Evolutionary conservation across 2,329 filamentous ascomycete species (phyloP), one percentile per base, ranked within the genome.

Genomic region (Amylocarpus encephaloides): DNA sequence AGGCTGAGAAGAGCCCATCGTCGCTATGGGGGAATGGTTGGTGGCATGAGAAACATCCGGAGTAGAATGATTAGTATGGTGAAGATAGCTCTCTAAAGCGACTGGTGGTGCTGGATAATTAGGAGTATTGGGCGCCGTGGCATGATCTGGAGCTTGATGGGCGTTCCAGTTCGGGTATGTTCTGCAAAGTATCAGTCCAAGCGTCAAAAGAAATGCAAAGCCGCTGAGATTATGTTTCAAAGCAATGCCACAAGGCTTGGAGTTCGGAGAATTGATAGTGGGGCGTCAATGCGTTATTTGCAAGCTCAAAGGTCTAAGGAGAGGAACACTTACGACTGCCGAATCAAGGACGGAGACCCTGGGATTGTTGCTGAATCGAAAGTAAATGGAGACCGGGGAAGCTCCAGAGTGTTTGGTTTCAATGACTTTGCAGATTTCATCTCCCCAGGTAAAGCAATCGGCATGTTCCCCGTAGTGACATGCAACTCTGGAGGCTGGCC

Each of bases 401-500:
- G 52, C 40, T 66, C 64, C 6, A 63, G 50, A 11, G 51, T 54
- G 18, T 57, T 56, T 34, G 59, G 49, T 44, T 60, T 66, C 35
- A 54, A 35, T 26, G 52, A 36, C 44, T 58, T 62, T 3, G 44
- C 44, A 22, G 50, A 29, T 42, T 61, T 64, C 11, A 46, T 51
- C 15, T 60, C 57, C 11, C 52, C 41, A 43, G 43, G 45, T 15
- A 55, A 38, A 43, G 48, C 51, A 13, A 50, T 51, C 6, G 61
- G 48, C 46, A 58, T 58, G 10, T 56, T 55, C 41, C 50, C 58
- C 16, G 60, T 62, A 13, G 58, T 44, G 43, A 61, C 56, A 42
- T 64, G 63, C 40, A 66, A 45, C 32, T 66, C 64, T 15, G 63
- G 60, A 13, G 59, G 59, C 49, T 62, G 62, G 18, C 65, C 65